phyloP scores from a whole-genome alignment of 441 rosid species.

The Gossypium schwendimanii region DNA sequence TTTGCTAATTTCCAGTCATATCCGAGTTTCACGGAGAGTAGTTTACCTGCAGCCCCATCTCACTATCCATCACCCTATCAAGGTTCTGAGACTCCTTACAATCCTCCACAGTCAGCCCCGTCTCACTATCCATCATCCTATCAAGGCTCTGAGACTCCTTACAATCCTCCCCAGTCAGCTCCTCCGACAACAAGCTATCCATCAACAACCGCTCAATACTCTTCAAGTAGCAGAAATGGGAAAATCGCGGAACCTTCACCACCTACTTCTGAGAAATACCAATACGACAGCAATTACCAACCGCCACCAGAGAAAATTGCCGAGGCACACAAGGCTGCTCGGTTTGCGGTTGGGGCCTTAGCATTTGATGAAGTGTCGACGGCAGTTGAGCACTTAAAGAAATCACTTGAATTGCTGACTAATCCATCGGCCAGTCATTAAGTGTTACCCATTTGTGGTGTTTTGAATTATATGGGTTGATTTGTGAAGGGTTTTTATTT shows the following conservation, averaged over 20 bases:
- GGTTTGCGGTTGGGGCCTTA: conserved; percentile 90
- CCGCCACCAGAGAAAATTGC: conserved; percentile 79
- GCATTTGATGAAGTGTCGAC: conserved; percentile 85
- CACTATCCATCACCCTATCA: conserved; percentile 57
- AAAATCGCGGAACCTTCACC: conserved; percentile 33
- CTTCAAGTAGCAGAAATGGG: conserved; percentile 42
- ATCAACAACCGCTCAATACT: conserved; percentile 38
- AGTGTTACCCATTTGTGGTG: background rate
- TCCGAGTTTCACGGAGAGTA: conserved; percentile 75
- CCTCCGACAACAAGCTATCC: conserved; percentile 50
- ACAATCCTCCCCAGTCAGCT: conserved; percentile 44
- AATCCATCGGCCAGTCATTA: conserved; percentile 66
- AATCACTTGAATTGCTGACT: conserved; percentile 86
- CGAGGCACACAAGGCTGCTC: conserved; percentile 92
- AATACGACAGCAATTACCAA: conserved; percentile 70
- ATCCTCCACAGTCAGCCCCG: conserved; percentile 60
- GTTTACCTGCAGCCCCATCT: conserved; percentile 39
- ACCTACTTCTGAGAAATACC: conserved; percentile 33
- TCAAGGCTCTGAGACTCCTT: conserved; percentile 58
- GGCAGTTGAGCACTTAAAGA: conserved; percentile 68
- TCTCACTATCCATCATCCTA: conserved; percentile 52
- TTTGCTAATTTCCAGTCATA: conserved; percentile 85
- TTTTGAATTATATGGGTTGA: background rate
- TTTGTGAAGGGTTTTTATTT: background rate
- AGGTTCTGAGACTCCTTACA: conserved; percentile 55